phyloP scores from a whole-genome alignment of 2,329 filamentous ascomycete species.

The Colletotrichum salicis region DNA sequence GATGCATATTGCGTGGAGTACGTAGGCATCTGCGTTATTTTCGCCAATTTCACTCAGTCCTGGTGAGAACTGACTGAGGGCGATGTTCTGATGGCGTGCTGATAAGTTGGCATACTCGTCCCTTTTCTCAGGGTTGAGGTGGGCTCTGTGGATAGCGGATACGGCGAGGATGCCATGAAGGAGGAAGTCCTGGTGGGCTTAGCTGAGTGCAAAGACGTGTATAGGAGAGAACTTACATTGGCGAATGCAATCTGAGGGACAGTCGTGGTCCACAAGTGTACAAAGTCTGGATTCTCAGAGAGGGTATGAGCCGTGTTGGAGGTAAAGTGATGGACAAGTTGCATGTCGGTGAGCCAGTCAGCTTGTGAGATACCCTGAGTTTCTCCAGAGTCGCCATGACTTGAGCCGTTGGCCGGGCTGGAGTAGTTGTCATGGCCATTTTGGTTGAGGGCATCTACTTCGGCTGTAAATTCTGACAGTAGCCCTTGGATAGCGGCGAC shows the following conservation, averaged over 20 bases:
- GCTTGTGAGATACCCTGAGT: background rate
- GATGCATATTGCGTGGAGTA: slow-evolving; percentile 38
- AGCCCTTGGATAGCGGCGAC: slow-evolving; percentile 27
- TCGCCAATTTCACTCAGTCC: slow-evolving; percentile 35
- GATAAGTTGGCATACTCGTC: slow-evolving; percentile 34
- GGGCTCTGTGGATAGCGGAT: slow-evolving; percentile 35
- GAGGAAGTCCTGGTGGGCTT: slow-evolving; percentile 34
- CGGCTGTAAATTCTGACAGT: slow-evolving; percentile 21
- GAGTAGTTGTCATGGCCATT: background rate
- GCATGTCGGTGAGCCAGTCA: slow-evolving; percentile 29
- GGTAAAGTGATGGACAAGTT: slow-evolving; percentile 28
- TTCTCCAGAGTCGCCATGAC: slow-evolving; percentile 2
- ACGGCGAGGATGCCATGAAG: slow-evolving; percentile 38
- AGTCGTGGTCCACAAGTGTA: slow-evolving; percentile 28
- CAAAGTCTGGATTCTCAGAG: slow-evolving; percentile 28
- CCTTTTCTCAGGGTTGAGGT: slow-evolving; percentile 31
- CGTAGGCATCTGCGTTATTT: slow-evolving; percentile 37
- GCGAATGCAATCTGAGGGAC: slow-evolving; percentile 27
- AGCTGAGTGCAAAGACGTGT: background rate
- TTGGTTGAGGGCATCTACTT: slow-evolving; percentile 22
- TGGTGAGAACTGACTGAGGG: slow-evolving; percentile 34
- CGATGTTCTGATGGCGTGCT: slow-evolving; percentile 35
- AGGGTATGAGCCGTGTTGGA: slow-evolving; percentile 23
- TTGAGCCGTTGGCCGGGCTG: background rate
- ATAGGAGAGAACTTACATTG: background rate